Base-by-base conservation (phyloP, 2,329 filamentous ascomycete genomes). In the Stagonosporopsis rhizophila region DNA sequence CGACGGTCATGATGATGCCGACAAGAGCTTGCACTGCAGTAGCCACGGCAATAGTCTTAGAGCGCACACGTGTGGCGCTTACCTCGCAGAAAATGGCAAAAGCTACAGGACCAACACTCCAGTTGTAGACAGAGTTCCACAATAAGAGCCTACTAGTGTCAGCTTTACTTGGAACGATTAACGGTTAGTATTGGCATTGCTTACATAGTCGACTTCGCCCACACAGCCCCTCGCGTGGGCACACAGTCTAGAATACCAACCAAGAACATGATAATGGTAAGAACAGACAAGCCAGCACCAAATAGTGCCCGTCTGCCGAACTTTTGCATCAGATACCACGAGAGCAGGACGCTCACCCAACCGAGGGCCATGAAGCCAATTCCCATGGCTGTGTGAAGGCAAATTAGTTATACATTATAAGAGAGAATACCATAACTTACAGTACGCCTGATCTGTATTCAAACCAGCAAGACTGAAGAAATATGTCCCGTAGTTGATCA, bases 81-180 rank as follows among this genome's bases (percentile, higher is more conserved):
- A 76, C 75, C 96, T 58, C 92, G 1, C 89, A 85, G 3, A 96
- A 91, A 7, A 96, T 83, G 0, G 90, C 93, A 77, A 94, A 96
- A 73, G 89, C 91, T 4, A 96, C 90, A 0, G 91, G 93, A 22
- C 92, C 92, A 38, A 96, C 91, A 0, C 89, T 89, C 42, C 92
- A 81, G 73, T 96, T 90, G 76, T 96, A 96, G 69, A 88, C 85
- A 34, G 93, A 78, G 0, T 58, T 58, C 49, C 55, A 58, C 0
- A 58, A 32, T 20, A 58, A 37, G 22, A 58, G 55, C 49, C 55
- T 58, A 19, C 8, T 9, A n/a, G 6, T 34, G 19, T 58, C 11
- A 58, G 55, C 28, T 22, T 35, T 4, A 4, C 30, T n/a, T 5
- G n/a, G 7, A 19, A 2, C 2, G 23, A 28, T 17, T 9, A n/a